Conservation (phyloP, 208 protist species). For the Trypanosoma grayi region DNA sequence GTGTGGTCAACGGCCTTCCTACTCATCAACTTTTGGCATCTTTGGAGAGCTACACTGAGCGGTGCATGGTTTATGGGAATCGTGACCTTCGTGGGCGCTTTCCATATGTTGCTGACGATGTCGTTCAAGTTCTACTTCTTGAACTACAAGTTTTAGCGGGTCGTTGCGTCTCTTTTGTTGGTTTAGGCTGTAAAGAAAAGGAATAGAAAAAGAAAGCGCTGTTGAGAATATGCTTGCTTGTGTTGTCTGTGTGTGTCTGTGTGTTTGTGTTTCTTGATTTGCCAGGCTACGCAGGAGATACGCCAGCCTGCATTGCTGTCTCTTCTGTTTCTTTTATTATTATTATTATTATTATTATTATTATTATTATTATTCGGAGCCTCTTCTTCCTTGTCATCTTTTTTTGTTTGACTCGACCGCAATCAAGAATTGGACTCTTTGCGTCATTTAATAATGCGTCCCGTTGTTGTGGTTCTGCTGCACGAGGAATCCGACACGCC, state of each 20-base stretch:
- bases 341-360: conserved; percentile 1
- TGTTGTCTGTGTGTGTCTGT: not conserved
- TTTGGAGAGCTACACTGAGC: conserved; percentile 72
- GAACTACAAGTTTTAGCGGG: conserved; percentile 53
- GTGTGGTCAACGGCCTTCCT: conserved; percentile 72
- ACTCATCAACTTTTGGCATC: conserved; percentile 78
- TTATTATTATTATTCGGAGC: not conserved
- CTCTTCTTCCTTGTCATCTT: conserved; percentile 2
- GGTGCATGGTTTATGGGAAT: conserved; percentile 68
- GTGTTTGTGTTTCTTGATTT: too few species aligned
- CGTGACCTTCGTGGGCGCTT: conserved; percentile 44
- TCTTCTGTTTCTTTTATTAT: not conserved
- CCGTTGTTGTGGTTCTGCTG: conserved; percentile 25
- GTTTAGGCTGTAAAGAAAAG: too few species aligned
- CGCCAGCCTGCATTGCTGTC: too few species aligned
- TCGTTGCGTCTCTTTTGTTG: not conserved
- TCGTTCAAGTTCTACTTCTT: conserved; percentile 91
- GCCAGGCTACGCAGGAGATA: too few species aligned
- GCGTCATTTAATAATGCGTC: conserved; percentile 10
- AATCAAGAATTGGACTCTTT: too few species aligned
- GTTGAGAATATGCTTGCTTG: not conserved
- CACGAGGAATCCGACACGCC: conserved; percentile 24
- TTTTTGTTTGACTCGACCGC: conserved; percentile 1
- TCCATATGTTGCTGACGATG: conserved; percentile 72
- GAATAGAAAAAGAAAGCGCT: not conserved